A percentile compares a stretch with the other conserved stretches of the same genome.
These are phyloP conservation scores for Peronospora belbahrii DNA, from an alignment of 352 stramenopile genomes.

Conservation along the genomic window DNA sequence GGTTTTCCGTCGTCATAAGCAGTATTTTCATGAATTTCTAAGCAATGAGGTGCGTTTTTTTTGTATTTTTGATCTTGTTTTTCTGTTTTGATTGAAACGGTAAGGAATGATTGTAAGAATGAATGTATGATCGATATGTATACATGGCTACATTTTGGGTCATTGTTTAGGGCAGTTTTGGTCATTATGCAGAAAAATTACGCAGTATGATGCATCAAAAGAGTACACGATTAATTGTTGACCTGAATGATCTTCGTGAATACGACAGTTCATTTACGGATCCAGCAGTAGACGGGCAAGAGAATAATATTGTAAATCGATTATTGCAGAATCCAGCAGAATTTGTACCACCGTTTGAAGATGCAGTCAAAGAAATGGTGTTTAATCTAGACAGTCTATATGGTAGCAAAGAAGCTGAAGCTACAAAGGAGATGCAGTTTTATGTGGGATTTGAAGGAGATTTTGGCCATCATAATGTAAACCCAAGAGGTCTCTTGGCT, in stretches of 20 bases:
- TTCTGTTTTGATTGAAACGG: too few relatives aligned
- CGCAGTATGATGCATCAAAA: conserved; percentile 79
- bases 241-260: conserved; percentile 87
- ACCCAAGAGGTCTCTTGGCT: conserved; percentile 89
- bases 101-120: too few relatives aligned
- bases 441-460: conserved; percentile 90
- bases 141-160: too few relatives aligned
- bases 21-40: conserved; percentile 83
- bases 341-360: conserved; percentile 78
- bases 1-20: conserved; percentile 80
- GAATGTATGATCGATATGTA: not conserved
- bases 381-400: conserved; percentile 80
- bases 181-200: conserved; percentile 76
- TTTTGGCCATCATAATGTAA: conserved; percentile 90
- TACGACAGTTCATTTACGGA: conserved; percentile 84
- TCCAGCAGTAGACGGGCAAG: conserved; percentile 28
- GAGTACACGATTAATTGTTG: conserved; percentile 64
- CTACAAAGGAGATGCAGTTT: conserved; percentile 70
- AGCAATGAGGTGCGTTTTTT: conserved; percentile 53
- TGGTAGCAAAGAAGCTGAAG: conserved; percentile 64
- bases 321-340: conserved; percentile 73
- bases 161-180: conserved; percentile 62
- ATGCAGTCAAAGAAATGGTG: conserved; percentile 70
- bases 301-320: conserved; percentile 73
- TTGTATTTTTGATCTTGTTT: too few relatives aligned